These are phyloP conservation scores for Talaromyces nanjingensis DNA, from an alignment of 495 filamentous ascomycete genomes.

Conservation along the genomic window DNA sequence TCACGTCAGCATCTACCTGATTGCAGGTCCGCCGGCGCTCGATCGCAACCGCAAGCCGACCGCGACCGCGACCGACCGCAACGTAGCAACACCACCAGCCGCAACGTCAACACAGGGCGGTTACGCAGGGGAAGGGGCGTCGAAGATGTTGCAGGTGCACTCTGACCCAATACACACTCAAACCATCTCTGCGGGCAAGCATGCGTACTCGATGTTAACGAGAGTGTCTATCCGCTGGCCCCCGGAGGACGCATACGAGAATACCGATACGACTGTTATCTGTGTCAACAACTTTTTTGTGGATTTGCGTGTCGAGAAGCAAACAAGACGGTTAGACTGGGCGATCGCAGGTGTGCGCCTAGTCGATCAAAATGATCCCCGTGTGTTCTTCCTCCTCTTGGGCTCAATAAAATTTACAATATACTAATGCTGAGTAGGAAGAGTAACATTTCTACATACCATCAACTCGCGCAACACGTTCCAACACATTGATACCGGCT, in stretches of 20 bases:
- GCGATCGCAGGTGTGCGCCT: constrained; percentile 8
- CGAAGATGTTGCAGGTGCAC: constrained; percentile 6
- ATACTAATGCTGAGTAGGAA: not conserved
- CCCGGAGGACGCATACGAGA: constrained; percentile 30
- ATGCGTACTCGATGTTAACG: constrained; percentile 18
- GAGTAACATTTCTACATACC: constrained; percentile 8
- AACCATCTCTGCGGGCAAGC: constrained; percentile 7
- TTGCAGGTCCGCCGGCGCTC: not conserved
- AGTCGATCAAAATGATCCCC: constrained; percentile 7
- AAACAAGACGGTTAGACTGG: constrained; percentile 18
- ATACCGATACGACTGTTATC: constrained; percentile 39
- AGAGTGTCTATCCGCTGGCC: constrained; percentile 40
- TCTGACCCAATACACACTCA: constrained; percentile 6
- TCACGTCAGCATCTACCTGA: not conserved
- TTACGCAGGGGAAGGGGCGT: constrained; percentile 3
- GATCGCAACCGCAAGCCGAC: not conserved
- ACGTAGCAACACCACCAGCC: not conserved
- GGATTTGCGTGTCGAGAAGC: constrained; percentile 29
- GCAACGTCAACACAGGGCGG: not conserved
- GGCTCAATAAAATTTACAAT: not conserved
- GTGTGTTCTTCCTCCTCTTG: not conserved
- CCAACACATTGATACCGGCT: constrained; percentile 6
- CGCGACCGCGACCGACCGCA: not conserved
- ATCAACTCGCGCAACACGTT: constrained; percentile 10
- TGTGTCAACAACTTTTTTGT: constrained; percentile 38